Evolutionary conservation across 805 yeast species (phyloP), one percentile per base, ranked within the genome.

Genomic region (Candida quercuum): DNA sequence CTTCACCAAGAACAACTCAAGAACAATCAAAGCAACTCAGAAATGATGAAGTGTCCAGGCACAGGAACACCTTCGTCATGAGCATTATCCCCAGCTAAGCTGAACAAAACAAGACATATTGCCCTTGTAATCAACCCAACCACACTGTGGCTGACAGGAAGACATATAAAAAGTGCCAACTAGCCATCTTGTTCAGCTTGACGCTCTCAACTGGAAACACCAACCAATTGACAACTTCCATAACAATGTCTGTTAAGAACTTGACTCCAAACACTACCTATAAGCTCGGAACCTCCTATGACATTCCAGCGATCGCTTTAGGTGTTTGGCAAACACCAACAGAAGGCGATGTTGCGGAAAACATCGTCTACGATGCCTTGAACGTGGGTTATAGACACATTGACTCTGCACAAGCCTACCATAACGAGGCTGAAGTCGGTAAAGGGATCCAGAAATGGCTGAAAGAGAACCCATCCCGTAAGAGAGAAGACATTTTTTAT

Each of bases 401-500:
- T 47, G 91, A 83, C 57, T 75, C 86, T 13, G 89, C 89, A 3
- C 72, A 72, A 48, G 66, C 71, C 35, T 83, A 83, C 56, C 71
- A 71, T 4, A 81, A 81, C 55, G 93, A 84, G 57, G 65, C 57
- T 15, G 79, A 73, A 46, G 83, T 82, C n/a, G 89, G 93, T 23
- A 66, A 67, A 38, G 91, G 70, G 7, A 54, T 77, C 39, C 61
- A 66, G 39, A 73, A 71, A 45, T 53, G 74, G 40, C 62, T 74
- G 70, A 66, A 36, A 73, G 75, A 6, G 54, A 59, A 11, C 55
- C 70, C 26, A 69, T 67, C 45, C 65, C 81, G 47, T 75, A 74
- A 41, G 77, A 68, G 86, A 52, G 66, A 67, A 26, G 80, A 81
- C 24, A 47, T 75, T 12, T 69, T 64, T 43, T 40, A 33, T 21